phyloP scores from a whole-genome alignment of 1,139 yeast genomes.

The Insectozyma bohioensis region DNA sequence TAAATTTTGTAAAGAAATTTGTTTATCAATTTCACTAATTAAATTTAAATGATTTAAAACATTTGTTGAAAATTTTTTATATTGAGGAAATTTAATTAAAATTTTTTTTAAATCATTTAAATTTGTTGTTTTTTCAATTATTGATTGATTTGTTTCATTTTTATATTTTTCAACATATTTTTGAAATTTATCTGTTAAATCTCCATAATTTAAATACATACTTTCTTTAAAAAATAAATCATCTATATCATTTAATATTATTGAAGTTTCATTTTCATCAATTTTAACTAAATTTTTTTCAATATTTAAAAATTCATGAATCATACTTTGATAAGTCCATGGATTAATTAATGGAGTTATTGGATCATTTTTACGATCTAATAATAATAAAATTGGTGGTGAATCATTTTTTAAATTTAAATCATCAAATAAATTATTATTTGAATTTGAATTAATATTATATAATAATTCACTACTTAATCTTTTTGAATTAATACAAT shows the following conservation, averaged over 20 bases:
- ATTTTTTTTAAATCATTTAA: slow-evolving; percentile 87
- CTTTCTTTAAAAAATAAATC: slow-evolving; percentile 78
- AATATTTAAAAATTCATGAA: slow-evolving; percentile 86
- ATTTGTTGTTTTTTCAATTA: slow-evolving; percentile 61
- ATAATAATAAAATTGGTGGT: slow-evolving; percentile 71
- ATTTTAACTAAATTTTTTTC: slow-evolving; percentile 76
- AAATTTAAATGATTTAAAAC: slow-evolving; percentile 93
- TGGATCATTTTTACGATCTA: slow-evolving; percentile 89
- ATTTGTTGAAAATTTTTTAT: slow-evolving; percentile 80
- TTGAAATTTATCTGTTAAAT: slow-evolving; percentile 85
- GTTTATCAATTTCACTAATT: slow-evolving; percentile 79
- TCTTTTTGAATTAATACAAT: slow-evolving; percentile 59
- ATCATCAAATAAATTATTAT: slow-evolving; percentile 64
- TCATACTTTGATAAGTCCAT: slow-evolving; percentile 99
- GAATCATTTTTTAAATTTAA: slow-evolving; percentile 56
- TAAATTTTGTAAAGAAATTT: slow-evolving; percentile 56
- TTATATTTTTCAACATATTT: slow-evolving; percentile 84
- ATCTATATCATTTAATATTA: slow-evolving; percentile 40
- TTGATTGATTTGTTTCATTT: slow-evolving; percentile 67
- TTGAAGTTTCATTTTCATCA: slow-evolving; percentile 28
- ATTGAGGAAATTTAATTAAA: slow-evolving; percentile 91
- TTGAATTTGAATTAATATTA: slow-evolving; percentile 56
- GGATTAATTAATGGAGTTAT: slow-evolving; percentile 88
- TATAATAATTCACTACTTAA: slow-evolving; percentile 70
- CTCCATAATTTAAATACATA: slow-evolving; percentile 91